Base-by-base conservation (phyloP, 306 rosid genomes). In the Rubus parviflorus region DNA sequence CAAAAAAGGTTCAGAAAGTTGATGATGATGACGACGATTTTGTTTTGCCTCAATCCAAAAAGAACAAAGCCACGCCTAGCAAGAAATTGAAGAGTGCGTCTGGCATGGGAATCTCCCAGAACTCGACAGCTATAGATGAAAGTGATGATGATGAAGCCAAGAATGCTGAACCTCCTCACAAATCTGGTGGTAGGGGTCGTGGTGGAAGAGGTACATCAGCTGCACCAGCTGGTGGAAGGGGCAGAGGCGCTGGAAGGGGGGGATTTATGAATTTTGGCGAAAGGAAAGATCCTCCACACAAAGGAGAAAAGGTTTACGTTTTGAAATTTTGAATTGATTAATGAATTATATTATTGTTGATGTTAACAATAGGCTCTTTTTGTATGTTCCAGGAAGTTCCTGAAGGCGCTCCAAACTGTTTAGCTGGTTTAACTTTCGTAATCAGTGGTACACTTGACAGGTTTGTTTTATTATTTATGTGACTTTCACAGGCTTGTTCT, bases 371-470 rank as follows among this genome's bases (percentile, higher is more conserved):
- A 73, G 48, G 65, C 75, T 63, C 75, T 53, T 81, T 82, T 80
- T 77, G 57, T 62, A 43, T 84, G 82, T 83, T 75, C 66, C 89
- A 95, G 98, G 97, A 87, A 82, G 92, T 89, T 84, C 97, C 98
- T 83, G 97, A 89, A 87, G 98, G 97, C 66, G 88, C 97, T 87
- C 77, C 97, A 23, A 81, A 89, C 74, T 95, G 98, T 80, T 89
- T 95, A 82, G 82, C 88, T 78, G 93, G 96, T 60, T 78, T 92
- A 82, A 92, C 97, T 60, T 95, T 92, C 85, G 98, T 95, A 73
- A 95, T 95, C 74, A 92, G 97, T 78, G 98, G 98, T 82, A 95
- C 98, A 41, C 92, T 95, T 78, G 97, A 95, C 89, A 95, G 99
- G 99, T 95, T 69, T 57, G 43, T 41, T 69, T 48, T 51, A 10